Conservation (phyloP, 345 rosid genomes). For the Erodium maritimum region DNA sequence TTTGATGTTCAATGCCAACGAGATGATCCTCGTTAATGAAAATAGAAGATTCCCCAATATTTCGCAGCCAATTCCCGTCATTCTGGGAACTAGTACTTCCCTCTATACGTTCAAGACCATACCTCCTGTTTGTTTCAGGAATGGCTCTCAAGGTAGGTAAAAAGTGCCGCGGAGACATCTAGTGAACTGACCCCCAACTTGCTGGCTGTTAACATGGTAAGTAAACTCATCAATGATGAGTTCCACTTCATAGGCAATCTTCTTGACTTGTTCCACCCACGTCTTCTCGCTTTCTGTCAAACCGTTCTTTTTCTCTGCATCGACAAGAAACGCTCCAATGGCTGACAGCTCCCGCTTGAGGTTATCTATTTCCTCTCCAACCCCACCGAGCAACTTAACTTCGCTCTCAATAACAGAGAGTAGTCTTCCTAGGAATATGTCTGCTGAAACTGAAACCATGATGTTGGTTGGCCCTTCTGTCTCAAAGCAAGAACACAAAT, state of each 20-base stretch:
- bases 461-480: no score
- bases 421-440: neutral
- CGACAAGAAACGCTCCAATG: constrained; percentile 8
- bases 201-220: neutral
- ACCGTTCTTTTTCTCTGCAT: neutral
- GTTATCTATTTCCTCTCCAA: constrained; percentile 3
- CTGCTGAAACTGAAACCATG: neutral
- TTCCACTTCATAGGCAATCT: constrained; percentile 8
- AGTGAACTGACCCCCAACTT: neutral
- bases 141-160: constrained; percentile 1
- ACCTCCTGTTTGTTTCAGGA: constrained; percentile 3
- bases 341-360: constrained; percentile 6
- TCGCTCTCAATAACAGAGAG: constrained; percentile 4
- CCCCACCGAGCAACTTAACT: constrained; percentile 1
- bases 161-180: neutral
- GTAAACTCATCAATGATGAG: constrained; percentile 9
- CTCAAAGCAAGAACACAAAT: no score
- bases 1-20: constrained; percentile 3
- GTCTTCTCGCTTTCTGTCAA: constrained; percentile 4
- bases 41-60: neutral
- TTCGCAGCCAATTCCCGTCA: neutral
- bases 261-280: constrained; percentile 5
- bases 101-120: neutral
- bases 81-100: neutral
- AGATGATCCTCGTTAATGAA: constrained; percentile 10